A percentile compares a stretch with the other conserved stretches of the same genome.
Evolutionary conservation across 768 basidiomycete species (phyloP).

Genomic region (Trichaptum fuscoviolaceum): DNA sequence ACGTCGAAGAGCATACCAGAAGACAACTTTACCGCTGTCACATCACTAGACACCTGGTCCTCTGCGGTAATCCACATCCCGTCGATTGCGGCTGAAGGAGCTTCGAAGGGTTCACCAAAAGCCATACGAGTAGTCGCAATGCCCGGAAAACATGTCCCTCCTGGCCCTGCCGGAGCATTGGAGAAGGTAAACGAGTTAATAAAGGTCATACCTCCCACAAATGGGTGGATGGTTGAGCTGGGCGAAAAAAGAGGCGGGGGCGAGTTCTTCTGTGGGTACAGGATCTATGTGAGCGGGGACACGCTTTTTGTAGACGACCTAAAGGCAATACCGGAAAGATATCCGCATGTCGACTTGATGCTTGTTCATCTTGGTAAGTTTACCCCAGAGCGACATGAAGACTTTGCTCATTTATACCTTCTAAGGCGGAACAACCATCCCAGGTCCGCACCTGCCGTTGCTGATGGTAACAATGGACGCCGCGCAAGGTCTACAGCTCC

Average conservation of each 20-base stretch:
- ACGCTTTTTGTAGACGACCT: slow-evolving; percentile 29
- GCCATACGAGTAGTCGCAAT: slow-evolving; percentile 17
- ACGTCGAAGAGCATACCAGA: slow-evolving; percentile 16
- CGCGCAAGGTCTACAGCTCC: slow-evolving; percentile 25
- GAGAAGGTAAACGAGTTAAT: slow-evolving; percentile 21
- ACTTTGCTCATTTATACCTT: too few species aligned
- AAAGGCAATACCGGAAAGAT: slow-evolving; percentile 26
- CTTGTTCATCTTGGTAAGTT: slow-evolving; percentile 24
- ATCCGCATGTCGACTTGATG: slow-evolving; percentile 27
- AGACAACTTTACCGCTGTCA: slow-evolving; percentile 12
- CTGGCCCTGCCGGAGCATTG: slow-evolving; percentile 15
- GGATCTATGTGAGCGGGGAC: slow-evolving; percentile 28
- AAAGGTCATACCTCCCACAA: slow-evolving; percentile 25
- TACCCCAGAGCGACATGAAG: too few species aligned
- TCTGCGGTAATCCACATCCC: background rate
- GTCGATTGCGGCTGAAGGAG: slow-evolving; percentile 1
- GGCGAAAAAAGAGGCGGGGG: slow-evolving; percentile 9
- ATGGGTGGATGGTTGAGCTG: slow-evolving; percentile 25
- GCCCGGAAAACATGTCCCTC: slow-evolving; percentile 26
- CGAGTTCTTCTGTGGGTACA: slow-evolving; percentile 15
- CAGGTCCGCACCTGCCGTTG: slow-evolving; percentile 14
- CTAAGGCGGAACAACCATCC: slow-evolving; percentile 25
- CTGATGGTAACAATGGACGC: slow-evolving; percentile 30
- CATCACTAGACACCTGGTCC: slow-evolving; percentile 5
- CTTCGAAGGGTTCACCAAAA: slow-evolving; percentile 9